These are phyloP conservation scores for Rubia peregrina DNA, from an alignment of 305 asterid genomes.

Conservation along the genomic window DNA sequence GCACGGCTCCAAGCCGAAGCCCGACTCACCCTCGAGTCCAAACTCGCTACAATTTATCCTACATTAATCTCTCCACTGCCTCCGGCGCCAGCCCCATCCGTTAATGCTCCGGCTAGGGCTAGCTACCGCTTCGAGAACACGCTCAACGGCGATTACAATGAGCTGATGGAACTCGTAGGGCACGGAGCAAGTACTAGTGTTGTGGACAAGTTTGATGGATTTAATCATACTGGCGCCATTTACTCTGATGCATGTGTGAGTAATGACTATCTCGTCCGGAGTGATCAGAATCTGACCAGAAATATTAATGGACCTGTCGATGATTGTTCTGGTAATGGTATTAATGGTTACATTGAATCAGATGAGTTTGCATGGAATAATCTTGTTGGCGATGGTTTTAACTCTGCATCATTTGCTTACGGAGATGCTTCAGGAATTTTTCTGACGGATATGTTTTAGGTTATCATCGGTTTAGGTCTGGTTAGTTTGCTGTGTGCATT, in stretches of 20 bases:
- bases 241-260: background rate
- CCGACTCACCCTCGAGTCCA: slow-evolving; percentile 13
- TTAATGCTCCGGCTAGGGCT: background rate
- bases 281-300: background rate
- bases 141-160: background rate
- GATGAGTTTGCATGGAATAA: background rate
- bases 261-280: background rate
- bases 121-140: too few relatives aligned
- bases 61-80: too few relatives aligned
- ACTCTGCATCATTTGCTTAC: background rate
- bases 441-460: too few relatives aligned
- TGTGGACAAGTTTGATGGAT: too few relatives aligned
- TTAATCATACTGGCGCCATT: too few relatives aligned
- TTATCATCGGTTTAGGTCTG: too few relatives aligned
- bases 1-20: slow-evolving; percentile 29
- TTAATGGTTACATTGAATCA: background rate
- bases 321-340: too few relatives aligned
- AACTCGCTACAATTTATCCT: background rate
- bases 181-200: background rate
- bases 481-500: too few relatives aligned
- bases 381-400: background rate
- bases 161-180: background rate
- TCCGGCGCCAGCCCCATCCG: background rate
- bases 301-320: background rate
- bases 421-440: too few relatives aligned